Evolutionary conservation across 164 flowering plant species (phyloP), one percentile per base, ranked within the genome.

Genomic region (Nymphaea colorata): DNA sequence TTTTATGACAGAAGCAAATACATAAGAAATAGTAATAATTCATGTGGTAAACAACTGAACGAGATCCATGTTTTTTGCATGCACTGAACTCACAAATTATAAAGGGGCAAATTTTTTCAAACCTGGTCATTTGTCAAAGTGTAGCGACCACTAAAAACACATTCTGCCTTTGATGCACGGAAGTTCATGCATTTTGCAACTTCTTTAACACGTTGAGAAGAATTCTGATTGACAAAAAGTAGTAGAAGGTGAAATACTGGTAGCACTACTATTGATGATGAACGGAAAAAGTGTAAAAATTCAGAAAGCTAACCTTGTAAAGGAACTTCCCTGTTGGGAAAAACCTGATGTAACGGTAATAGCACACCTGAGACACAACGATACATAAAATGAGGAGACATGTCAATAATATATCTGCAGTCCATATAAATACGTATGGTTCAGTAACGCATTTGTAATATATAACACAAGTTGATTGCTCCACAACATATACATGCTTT

Each of bases 301-400:
- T 44, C 15, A 61, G 41, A 64, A 65, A 17, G 25, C 57, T 47
- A 66, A 94, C 99, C 96, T 87, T 92, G 80, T 95, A 95, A 36
- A 95, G 82, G 78, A 95, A 92, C 77, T 81, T 84, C 41, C 99
- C 99, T 70, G 93, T 86, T 59, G 92, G 90, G 73, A 68, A 92
- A 75, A 95, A 92, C 75, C 94, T 84, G 64, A 91, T 72, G 75
- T 94, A 94, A 6, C 98, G 95, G 85, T 66, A 94, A 76, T 94
- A 94, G 79, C 99, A 94, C 15, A 94, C 98, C 98, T 94, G 75
- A 75, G 79, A 61, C 71, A 45, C n/a, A 25, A 71, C 44, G 44
- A 43, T 42, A 12, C 36, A 67, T 8, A n/a, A 60, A 25, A 65
- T n/a, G 43, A 43, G 55, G 59, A 61, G 5, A 15, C 14, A 18